These are phyloP conservation scores for Trichocladium uniseriatum DNA, from an alignment of 495 filamentous ascomycete genomes.

Conservation along the genomic window DNA sequence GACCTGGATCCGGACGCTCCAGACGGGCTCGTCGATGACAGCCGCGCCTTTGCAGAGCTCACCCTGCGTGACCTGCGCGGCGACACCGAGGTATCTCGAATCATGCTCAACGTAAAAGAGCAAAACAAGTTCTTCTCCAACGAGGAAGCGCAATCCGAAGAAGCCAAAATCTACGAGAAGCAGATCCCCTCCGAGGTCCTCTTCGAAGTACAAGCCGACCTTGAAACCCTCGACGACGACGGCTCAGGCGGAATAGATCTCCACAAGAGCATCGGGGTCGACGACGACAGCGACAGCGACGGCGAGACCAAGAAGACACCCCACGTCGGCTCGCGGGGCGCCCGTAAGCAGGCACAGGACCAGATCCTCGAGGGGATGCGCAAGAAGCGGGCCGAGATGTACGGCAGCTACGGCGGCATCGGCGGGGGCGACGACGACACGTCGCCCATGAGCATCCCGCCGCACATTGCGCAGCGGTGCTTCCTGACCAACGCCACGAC, in stretches of 20 bases:
- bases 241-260: conserved; percentile 46
- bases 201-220: conserved; percentile 49
- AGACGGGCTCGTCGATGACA: conserved; percentile 49
- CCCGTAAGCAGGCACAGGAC: conserved; percentile 43
- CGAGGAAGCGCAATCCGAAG: conserved; percentile 42
- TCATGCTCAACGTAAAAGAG: conserved; percentile 80
- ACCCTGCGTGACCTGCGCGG: conserved; percentile 74
- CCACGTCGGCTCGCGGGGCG: conserved; percentile 51
- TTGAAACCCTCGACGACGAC: conserved; percentile 44
- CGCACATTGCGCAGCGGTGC: conserved; percentile 59
- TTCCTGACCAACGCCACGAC: conserved; percentile 84
- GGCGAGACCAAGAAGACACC: conserved; percentile 45
- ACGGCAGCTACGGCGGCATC: conserved; percentile 30
- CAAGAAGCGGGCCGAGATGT: conserved; percentile 46
- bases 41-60: conserved; percentile 63
- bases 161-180: conserved; percentile 49
- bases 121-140: conserved; percentile 71
- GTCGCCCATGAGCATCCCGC: conserved; percentile 54
- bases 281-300: conserved; percentile 60
- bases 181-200: conserved; percentile 63
- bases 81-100: conserved; percentile 58
- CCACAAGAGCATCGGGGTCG: conserved; percentile 47
- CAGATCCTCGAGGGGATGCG: conserved; percentile 45
- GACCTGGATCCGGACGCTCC: conserved; percentile 47
- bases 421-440: conserved; percentile 25